Conservation (phyloP, 1,284 basidiomycete genomes). For the Boletellus deceptivus region DNA sequence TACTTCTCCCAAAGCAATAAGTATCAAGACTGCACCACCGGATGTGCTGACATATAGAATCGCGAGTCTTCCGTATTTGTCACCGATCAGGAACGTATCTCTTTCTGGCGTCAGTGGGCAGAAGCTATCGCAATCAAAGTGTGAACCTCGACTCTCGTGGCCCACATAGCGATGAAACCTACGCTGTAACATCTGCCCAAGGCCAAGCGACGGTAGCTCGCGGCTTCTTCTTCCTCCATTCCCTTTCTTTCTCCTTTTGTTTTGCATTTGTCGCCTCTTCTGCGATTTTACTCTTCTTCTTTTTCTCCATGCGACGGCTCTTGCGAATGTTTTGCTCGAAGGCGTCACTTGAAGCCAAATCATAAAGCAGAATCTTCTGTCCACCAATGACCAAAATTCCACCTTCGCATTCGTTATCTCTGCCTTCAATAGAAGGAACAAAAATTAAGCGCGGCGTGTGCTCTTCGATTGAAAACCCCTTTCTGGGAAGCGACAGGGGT, state of each 20-base stretch:
- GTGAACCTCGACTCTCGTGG: not conserved
- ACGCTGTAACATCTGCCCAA: constrained; percentile 67
- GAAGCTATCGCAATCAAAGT: constrained; percentile 41
- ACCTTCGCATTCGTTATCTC: constrained; percentile 43
- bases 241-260: constrained; percentile 56
- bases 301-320: constrained; percentile 47
- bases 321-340: constrained; percentile 55
- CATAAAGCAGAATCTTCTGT: constrained; percentile 57
- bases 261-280: constrained; percentile 43
- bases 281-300: constrained; percentile 44
- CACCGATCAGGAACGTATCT: constrained; percentile 66
- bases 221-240: constrained; percentile 51
- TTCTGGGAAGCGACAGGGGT: constrained; percentile 41
- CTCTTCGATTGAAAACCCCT: constrained; percentile 30
- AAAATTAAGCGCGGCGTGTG: constrained; percentile 27
- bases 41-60: constrained; percentile 56
- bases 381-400: constrained; percentile 74
- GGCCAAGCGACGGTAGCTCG: constrained; percentile 64
- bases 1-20: constrained; percentile 75
- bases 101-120: constrained; percentile 45
- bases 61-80: constrained; percentile 72
- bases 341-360: constrained; percentile 45
- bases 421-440: constrained; percentile 23
- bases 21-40: constrained; percentile 44
- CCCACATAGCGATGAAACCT: constrained; percentile 24